Evolutionary conservation across 352 stramenopile genomes (phyloP).

Genomic region (Pythium angustatum): DNA sequence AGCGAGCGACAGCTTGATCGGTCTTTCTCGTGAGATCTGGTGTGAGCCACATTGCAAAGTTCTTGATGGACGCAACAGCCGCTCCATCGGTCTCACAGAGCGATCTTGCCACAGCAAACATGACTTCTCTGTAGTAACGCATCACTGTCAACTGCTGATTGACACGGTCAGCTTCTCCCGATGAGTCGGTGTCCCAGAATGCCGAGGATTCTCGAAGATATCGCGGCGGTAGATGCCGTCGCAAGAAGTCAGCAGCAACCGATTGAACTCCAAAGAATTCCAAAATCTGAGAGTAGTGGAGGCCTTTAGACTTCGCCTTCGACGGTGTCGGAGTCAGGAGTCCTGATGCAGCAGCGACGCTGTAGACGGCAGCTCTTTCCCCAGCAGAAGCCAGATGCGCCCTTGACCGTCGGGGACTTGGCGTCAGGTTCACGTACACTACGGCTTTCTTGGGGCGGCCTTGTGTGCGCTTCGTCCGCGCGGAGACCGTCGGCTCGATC

Average conservation of each 20-base stretch:
- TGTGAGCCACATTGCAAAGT: not conserved
- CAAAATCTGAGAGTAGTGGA: not conserved
- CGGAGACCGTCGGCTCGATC: too few species aligned
- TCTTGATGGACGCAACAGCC: not conserved
- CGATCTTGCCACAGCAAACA: not conserved
- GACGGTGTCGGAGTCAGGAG: not conserved
- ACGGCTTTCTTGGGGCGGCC: not conserved
- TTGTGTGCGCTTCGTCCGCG: not conserved
- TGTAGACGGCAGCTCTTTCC: too few species aligned
- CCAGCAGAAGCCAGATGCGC: too few species aligned
- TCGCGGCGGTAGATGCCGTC: not conserved
- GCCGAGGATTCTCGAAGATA: not conserved
- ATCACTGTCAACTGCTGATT: not conserved
- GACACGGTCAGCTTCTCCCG: not conserved
- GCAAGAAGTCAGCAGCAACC: not conserved
- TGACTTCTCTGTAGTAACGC: conserved; percentile 1
- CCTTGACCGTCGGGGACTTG: not conserved
- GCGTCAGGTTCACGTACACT: too few species aligned
- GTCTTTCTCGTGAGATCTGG: not conserved
- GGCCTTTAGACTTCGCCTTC: not conserved
- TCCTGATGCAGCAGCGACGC: too few species aligned
- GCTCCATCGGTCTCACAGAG: not conserved
- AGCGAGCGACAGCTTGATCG: not conserved
- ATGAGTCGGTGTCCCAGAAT: not conserved
- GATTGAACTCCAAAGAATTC: not conserved